phyloP scores from a whole-genome alignment of 2,329 filamentous ascomycete genomes.

The Botrytis tulipae region DNA sequence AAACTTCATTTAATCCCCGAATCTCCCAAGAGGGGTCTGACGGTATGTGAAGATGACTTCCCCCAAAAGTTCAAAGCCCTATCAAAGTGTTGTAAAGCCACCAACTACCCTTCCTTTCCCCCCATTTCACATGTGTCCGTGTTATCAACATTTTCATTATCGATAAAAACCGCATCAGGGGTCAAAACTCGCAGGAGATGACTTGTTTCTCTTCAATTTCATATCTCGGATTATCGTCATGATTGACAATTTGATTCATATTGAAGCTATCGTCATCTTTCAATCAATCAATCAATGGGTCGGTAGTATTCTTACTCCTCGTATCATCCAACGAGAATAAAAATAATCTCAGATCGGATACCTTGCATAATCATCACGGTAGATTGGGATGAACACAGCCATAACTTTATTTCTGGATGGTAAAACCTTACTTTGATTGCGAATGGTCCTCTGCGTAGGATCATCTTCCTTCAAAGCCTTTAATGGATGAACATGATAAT shows the following conservation, averaged over 20 bases:
- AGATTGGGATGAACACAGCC: not conserved
- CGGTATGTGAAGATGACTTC: not conserved
- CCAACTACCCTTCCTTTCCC: not conserved
- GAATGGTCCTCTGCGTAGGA: not conserved
- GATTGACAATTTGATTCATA: not conserved
- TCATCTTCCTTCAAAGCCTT: not conserved
- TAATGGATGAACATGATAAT: not conserved
- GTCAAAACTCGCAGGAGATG: not conserved
- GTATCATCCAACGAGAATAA: conserved; percentile 3
- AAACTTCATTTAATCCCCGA: not conserved
- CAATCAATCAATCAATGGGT: not conserved
- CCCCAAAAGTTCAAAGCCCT: not conserved
- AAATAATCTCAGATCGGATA: not conserved
- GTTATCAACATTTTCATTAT: conserved; percentile 7
- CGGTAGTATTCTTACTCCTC: not conserved
- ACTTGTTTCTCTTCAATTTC: conserved; percentile 5
- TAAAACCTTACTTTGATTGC: conserved; percentile 1
- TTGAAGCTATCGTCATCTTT: not conserved
- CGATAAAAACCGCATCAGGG: conserved; percentile 2
- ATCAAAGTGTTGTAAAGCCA: not conserved
- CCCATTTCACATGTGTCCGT: not conserved
- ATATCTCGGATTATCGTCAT: not conserved
- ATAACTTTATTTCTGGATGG: not conserved
- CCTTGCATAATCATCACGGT: not conserved
- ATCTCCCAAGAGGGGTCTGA: not conserved